A percentile compares a stretch with the other conserved stretches of the same genome.
Conservation (phyloP, 2,329 filamentous ascomycete species). For the Aspergillus sp. region DNA sequence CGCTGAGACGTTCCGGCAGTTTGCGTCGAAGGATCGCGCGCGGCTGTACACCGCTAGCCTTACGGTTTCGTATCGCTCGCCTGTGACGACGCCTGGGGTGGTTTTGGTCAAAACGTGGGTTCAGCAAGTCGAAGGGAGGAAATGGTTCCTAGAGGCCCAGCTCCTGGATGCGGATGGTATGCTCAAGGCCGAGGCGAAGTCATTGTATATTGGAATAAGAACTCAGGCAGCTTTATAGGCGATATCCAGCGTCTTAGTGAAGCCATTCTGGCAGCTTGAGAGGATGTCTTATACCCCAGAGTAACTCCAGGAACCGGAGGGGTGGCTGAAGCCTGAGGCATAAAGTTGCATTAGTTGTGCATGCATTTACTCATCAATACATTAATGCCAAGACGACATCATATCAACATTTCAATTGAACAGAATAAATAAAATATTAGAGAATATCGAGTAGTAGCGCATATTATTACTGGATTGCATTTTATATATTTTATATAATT, state of each 20-base stretch:
- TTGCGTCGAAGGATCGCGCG: constrained; percentile 2
- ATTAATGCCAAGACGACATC: too few species aligned
- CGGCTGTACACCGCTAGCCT: constrained; percentile 7
- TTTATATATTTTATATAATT: not conserved
- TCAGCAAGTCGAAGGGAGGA: constrained; percentile 7
- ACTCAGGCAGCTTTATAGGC: not conserved
- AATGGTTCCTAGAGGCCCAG: constrained; percentile 16
- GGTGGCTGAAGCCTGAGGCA: too few species aligned
- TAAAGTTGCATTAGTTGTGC: too few species aligned
- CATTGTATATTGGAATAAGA: constrained; percentile 4
- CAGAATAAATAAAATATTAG: too few species aligned
- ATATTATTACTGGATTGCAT: not conserved
- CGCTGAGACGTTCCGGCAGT: constrained; percentile 4
- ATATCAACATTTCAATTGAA: too few species aligned
- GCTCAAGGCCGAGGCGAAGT: constrained; percentile 5
- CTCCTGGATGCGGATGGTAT: constrained; percentile 5
- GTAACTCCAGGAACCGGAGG: too few species aligned
- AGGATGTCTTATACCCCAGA: too few species aligned
- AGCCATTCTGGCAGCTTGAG: too few species aligned
- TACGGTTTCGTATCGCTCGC: constrained; percentile 5
- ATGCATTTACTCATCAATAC: too few species aligned
- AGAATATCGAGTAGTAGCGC: not conserved
- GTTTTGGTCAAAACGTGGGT: constrained; percentile 9
- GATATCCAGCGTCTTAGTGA: too few species aligned
- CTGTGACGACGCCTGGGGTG: constrained; percentile 6